These are phyloP conservation scores for Rhazya stricta DNA, from an alignment of 257 asterid genomes.

Conservation along the genomic window DNA sequence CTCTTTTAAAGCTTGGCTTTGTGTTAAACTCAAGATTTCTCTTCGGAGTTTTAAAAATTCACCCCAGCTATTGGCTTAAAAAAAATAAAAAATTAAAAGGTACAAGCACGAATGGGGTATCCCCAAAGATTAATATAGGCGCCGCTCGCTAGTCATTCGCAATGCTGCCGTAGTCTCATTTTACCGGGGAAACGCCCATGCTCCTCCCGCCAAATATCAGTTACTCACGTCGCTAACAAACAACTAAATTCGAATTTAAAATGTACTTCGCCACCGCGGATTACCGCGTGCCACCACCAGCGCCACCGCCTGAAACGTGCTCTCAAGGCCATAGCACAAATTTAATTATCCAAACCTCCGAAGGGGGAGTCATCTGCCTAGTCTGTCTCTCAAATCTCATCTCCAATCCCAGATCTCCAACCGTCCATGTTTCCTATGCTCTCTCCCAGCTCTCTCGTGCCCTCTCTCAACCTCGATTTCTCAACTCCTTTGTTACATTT, in stretches of 20 bases:
- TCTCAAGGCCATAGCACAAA: conserved; percentile 64
- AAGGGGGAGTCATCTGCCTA: conserved; percentile 87
- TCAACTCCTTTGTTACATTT: conserved; percentile 45
- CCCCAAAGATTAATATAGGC: neutral
- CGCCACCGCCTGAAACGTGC: conserved; percentile 38
- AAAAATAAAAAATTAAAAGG: too few relatives aligned
- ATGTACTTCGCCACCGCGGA: conserved; percentile 37
- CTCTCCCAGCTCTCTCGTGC: conserved; percentile 88
- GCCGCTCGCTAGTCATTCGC: neutral
- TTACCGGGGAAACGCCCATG: neutral
- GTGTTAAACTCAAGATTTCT: too few relatives aligned
- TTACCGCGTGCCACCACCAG: conserved; percentile 25
- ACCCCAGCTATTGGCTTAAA: too few relatives aligned
- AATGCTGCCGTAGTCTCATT: neutral
- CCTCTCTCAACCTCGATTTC: conserved; percentile 59
- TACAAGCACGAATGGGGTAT: too few relatives aligned
- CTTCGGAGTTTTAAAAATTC: too few relatives aligned
- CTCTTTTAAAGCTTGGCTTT: too few relatives aligned
- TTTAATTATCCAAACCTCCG: conserved; percentile 52
- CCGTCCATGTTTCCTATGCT: conserved; percentile 81
- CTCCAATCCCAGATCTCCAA: conserved; percentile 66
- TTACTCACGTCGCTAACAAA: neutral
- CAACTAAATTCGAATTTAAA: neutral
- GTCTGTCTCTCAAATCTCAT: conserved; percentile 80
- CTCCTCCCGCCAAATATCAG: neutral